Evolutionary conservation across 208 protist genomes (phyloP).

Genomic region (Crithidia thermophila): DNA sequence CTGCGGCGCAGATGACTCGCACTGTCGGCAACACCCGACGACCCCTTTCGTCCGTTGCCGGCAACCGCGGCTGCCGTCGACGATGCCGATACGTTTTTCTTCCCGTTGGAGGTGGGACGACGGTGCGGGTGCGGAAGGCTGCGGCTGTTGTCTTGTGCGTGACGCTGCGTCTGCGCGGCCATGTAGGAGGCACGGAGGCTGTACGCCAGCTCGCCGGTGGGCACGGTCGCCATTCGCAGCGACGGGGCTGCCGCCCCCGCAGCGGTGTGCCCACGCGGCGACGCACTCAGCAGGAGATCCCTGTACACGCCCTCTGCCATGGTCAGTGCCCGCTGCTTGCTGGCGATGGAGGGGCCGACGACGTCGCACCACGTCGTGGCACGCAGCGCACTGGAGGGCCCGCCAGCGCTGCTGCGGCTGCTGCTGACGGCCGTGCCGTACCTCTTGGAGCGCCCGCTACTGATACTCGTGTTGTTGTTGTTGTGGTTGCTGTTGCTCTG

Average conservation of each 20-base stretch:
- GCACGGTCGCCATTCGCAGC: conserved; percentile 8
- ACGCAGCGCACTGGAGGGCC: neutral
- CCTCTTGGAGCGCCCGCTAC: neutral
- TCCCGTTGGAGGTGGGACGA: neutral
- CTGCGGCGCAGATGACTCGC: neutral
- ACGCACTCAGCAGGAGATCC: conserved; percentile 20
- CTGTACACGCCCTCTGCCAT: conserved; percentile 44
- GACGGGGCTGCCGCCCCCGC: neutral
- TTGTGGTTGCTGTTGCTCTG: neutral
- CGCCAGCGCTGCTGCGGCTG: neutral
- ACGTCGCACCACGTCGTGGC: conserved; percentile 25
- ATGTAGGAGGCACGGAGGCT: conserved; percentile 43
- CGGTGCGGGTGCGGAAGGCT: neutral
- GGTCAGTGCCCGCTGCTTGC: conserved; percentile 37
- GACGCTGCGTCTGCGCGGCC: neutral
- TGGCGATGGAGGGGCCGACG: conserved; percentile 40
- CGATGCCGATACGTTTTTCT: neutral
- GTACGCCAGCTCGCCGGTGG: conserved; percentile 58
- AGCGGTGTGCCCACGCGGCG: neutral
- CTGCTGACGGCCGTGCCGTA: neutral
- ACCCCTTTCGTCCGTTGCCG: too few relatives aligned
- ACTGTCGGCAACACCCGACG: too few relatives aligned
- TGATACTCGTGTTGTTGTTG: neutral
- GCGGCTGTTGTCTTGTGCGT: neutral
- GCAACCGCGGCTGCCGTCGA: too few relatives aligned